A percentile compares a stretch with the other conserved stretches of the same genome.
These are phyloP conservation scores for Epichloe baconii DNA, from an alignment of 2,329 filamentous ascomycete genomes.

Conservation along the genomic window DNA sequence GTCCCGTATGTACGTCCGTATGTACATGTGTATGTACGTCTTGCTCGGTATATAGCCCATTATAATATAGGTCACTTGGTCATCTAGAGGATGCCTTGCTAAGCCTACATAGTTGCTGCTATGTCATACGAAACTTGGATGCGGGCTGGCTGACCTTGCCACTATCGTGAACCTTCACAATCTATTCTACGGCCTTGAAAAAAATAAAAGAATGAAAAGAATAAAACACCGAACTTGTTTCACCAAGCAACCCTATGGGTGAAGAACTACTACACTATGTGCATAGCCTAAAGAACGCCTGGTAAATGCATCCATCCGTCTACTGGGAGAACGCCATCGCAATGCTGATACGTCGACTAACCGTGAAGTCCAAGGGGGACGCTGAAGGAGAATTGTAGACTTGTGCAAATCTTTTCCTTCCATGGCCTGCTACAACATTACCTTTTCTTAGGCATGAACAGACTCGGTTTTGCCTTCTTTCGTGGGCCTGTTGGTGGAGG, in stretches of 20 bases:
- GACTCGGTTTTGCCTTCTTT: conserved; percentile 10
- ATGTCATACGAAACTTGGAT: not conserved
- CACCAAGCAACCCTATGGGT: not conserved
- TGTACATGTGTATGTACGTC: too few species aligned
- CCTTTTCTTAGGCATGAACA: conserved; percentile 13
- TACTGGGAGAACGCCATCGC: conserved; percentile 4
- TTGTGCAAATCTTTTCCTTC: not conserved
- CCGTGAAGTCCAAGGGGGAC: not conserved
- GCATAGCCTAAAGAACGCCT: not conserved
- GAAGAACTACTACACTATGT: not conserved
- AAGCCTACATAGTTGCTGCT: too few species aligned
- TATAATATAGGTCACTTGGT: too few species aligned
- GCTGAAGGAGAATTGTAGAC: not conserved
- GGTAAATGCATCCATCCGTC: not conserved
- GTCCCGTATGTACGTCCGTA: too few species aligned
- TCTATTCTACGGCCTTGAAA: not conserved
- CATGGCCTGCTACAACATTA: not conserved
- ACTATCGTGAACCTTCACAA: not conserved
- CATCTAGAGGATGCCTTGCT: too few species aligned
- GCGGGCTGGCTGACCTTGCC: not conserved
- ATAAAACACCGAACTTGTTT: not conserved
- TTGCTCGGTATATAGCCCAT: too few species aligned
- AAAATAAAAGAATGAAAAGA: not conserved
- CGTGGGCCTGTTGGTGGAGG: conserved; percentile 4
- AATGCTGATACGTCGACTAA: not conserved